Percentiles rank a stretch among this genome's conserved stretches.
Evolutionary conservation across 164 flowering plant genomes (phyloP).

Genomic region (Stephania japonica): DNA sequence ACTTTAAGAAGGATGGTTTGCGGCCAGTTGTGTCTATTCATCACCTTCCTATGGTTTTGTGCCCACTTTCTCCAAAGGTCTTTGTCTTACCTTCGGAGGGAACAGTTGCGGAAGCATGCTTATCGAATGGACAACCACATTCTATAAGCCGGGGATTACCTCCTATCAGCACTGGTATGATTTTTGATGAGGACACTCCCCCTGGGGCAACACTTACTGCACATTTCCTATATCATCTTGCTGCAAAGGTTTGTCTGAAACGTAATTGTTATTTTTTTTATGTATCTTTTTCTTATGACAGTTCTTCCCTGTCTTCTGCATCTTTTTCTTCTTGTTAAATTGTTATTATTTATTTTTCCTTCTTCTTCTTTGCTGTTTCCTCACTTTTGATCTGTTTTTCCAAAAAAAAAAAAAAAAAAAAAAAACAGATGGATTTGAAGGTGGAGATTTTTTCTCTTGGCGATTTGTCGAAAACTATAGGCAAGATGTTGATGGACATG

Average conservation of each 20-base stretch:
- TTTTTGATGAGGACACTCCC: constrained; percentile 68
- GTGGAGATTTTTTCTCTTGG: constrained; percentile 93
- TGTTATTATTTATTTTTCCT: not conserved
- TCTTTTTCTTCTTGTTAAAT: not conserved
- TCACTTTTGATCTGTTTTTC: constrained; percentile 12
- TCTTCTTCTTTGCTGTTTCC: not conserved
- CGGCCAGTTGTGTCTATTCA: constrained; percentile 63
- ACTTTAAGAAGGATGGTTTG: constrained; percentile 25
- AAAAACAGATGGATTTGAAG: constrained; percentile 92
- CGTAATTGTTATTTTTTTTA: not conserved
- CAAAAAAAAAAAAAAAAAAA: constrained; percentile 3
- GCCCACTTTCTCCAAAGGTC: constrained; percentile 77
- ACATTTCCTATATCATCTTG: constrained; percentile 88
- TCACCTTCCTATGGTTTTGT: constrained; percentile 86
- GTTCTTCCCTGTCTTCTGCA: not conserved
- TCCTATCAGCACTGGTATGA: constrained; percentile 54
- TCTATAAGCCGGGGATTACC: constrained; percentile 86
- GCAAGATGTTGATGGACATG: constrained; percentile 93
- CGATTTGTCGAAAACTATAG: constrained; percentile 71
- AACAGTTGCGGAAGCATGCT: constrained; percentile 71
- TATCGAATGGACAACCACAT: constrained; percentile 59
- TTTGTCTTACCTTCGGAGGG: constrained; percentile 96
- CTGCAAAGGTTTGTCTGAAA: constrained; percentile 53
- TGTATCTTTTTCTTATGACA: not conserved
- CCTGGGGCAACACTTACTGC: constrained; percentile 89